These are phyloP conservation scores for Trichoderma orchidacearum DNA, from an alignment of 495 filamentous ascomycete species.

Conservation along the genomic window DNA sequence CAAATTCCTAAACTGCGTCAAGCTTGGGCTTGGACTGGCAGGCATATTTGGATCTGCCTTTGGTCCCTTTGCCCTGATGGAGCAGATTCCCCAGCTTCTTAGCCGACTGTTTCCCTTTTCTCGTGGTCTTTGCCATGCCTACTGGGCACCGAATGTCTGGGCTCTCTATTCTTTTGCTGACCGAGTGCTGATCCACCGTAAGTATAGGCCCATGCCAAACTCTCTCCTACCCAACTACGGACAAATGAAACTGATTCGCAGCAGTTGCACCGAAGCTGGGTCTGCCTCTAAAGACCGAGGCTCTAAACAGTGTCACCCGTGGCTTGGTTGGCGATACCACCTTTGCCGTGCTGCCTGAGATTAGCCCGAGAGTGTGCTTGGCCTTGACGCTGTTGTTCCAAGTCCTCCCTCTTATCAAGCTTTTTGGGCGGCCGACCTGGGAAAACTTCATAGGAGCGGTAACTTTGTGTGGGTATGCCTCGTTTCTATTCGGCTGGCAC, in stretches of 20 bases:
- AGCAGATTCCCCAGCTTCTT: conserved; percentile 77
- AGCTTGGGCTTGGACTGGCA: conserved; percentile 61
- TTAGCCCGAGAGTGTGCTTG: conserved; percentile 71
- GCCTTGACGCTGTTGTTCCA: conserved; percentile 73
- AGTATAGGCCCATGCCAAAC: conserved; percentile 10
- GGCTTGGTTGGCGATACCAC: conserved; percentile 91
- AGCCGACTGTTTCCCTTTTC: conserved; percentile 88
- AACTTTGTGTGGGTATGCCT: conserved; percentile 91
- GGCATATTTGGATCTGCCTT: conserved; percentile 73
- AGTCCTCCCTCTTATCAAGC: conserved; percentile 62
- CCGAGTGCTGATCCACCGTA: conserved; percentile 66
- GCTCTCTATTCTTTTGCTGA: conserved; percentile 91
- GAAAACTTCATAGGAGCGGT: conserved; percentile 79
- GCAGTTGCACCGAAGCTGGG: conserved; percentile 69
- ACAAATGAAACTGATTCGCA: conserved; percentile 11
- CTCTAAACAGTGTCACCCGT: conserved; percentile 77
- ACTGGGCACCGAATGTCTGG: conserved; percentile 98
- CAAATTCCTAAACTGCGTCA: conserved; percentile 61
- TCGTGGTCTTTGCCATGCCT: conserved; percentile 85
- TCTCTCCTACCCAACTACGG: background rate
- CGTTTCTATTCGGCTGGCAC: conserved; percentile 97
- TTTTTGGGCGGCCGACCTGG: conserved; percentile 68
- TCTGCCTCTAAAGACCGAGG: conserved; percentile 54
- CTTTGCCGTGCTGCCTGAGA: conserved; percentile 83
- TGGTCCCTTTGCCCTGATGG: conserved; percentile 74